A percentile compares a stretch with the other conserved stretches of the same genome.
Evolutionary conservation across 345 rosid genomes (phyloP).

Genomic region (Hibiscus trionum): DNA sequence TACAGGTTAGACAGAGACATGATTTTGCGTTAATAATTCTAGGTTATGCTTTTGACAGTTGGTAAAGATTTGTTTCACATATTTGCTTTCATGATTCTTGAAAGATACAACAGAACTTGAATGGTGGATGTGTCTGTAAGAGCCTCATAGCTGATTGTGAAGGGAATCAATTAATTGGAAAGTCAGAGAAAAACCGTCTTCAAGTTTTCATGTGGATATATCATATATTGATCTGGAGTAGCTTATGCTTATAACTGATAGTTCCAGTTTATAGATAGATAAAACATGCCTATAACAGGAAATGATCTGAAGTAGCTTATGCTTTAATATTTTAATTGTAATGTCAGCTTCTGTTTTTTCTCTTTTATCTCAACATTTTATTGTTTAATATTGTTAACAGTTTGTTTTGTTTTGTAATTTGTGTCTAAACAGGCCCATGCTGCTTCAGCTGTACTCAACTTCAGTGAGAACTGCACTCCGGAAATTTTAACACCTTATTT

Average conservation of each 20-base stretch:
- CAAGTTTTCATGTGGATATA: background rate
- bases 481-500: constrained; percentile 81
- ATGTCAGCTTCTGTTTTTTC: background rate
- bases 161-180: background rate
- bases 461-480: constrained; percentile 97
- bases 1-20: constrained; percentile 55
- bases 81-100: background rate
- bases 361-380: background rate
- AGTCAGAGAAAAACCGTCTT: background rate
- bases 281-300: background rate
- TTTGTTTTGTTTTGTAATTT: constrained; percentile 3
- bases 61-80: constrained; percentile 3
- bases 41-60: background rate
- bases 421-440: constrained; percentile 80
- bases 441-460: constrained; percentile 97
- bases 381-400: background rate
- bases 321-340: background rate
- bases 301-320: background rate
- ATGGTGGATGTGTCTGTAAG: background rate
- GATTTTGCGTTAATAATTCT: background rate
- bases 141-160: background rate
- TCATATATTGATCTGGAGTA: background rate
- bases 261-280: background rate
- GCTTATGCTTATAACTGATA: background rate
- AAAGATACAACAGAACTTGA: background rate